Percentiles rank a stretch among this genome's conserved stretches.
Evolutionary conservation across 163 green algal species (phyloP).

Genomic region (Picocystis sp.): DNA sequence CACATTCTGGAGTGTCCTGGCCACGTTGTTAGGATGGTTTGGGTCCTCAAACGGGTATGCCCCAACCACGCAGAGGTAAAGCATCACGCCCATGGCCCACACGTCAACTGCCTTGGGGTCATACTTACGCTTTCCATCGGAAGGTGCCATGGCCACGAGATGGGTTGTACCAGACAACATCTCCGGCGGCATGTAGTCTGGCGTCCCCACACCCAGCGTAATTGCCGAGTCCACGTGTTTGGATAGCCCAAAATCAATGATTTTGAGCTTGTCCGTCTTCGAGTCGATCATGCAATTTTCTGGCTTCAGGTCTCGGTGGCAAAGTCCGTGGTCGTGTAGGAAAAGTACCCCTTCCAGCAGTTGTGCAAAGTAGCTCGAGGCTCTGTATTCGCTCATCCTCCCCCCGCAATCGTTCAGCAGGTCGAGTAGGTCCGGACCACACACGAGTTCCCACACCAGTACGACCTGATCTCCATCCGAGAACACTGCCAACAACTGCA

Average conservation of each 20-base stretch:
- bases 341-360: constrained; percentile 9
- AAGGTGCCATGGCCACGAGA: too few relatives aligned
- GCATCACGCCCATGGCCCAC: constrained; percentile 47
- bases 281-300: constrained; percentile 70
- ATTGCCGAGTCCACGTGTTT: constrained; percentile 50
- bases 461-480: constrained; percentile 39
- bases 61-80: constrained; percentile 45
- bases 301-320: constrained; percentile 67
- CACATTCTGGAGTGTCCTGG: constrained; percentile 54
- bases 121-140: not conserved
- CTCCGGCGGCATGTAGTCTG: constrained; percentile 63
- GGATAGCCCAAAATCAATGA: constrained; percentile 73
- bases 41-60: constrained; percentile 46
- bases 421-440: constrained; percentile 57
- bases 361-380: constrained; percentile 10
- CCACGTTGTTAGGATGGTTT: constrained; percentile 40
- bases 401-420: constrained; percentile 47
- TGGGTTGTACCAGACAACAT: constrained; percentile 12
- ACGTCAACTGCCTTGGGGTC: constrained; percentile 21
- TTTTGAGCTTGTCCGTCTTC: constrained; percentile 35
- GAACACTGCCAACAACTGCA: constrained; percentile 62
- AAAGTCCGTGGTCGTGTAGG: constrained; percentile 24
- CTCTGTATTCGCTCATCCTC: constrained; percentile 10
- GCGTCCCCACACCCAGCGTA: constrained; percentile 50
- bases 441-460: constrained; percentile 53